phyloP scores from a whole-genome alignment of 345 rosid species.

The Lepidium sativum region DNA sequence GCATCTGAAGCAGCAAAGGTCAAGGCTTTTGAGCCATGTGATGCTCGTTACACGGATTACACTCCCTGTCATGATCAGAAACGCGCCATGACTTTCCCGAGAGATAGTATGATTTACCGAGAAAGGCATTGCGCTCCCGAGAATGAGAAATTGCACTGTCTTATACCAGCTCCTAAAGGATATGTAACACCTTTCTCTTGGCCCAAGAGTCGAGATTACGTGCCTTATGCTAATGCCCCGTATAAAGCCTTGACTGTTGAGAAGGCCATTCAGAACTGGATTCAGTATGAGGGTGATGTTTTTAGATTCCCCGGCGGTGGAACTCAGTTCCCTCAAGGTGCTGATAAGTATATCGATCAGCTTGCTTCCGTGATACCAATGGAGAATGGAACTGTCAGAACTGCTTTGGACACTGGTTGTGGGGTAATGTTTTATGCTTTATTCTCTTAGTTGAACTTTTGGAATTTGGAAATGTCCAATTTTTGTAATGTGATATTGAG shows the following conservation, averaged over 20 bases:
- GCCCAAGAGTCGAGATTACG: slow-evolving; percentile 99
- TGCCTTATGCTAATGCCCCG: slow-evolving; percentile 97
- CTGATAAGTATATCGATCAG: slow-evolving; percentile 89
- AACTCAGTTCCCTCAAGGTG: slow-evolving; percentile 99
- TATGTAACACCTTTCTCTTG: slow-evolving; percentile 94
- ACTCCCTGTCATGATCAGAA: slow-evolving; percentile 97
- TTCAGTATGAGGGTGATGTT: slow-evolving; percentile 90
- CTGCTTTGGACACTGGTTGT: slow-evolving; percentile 96
- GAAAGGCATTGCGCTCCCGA: slow-evolving; percentile 89
- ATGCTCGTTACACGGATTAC: slow-evolving; percentile 59
- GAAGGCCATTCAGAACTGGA: slow-evolving; percentile 99
- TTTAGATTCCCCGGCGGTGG: slow-evolving; percentile 99
- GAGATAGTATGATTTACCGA: slow-evolving; percentile 83
- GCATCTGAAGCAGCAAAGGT: slow-evolving; percentile 46
- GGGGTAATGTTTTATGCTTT: slow-evolving; percentile 51
- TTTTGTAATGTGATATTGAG: not conserved
- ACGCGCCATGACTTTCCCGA: slow-evolving; percentile 96
- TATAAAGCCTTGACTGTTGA: slow-evolving; percentile 96
- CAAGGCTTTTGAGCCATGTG: slow-evolving; percentile 61
- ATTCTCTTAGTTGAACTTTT: not conserved
- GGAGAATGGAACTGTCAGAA: slow-evolving; percentile 84
- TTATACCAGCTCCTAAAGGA: slow-evolving; percentile 89
- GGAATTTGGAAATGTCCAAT: not conserved
- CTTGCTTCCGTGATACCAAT: slow-evolving; percentile 90
- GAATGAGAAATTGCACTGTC: slow-evolving; percentile 66